Percentiles rank a stretch among this genome's conserved stretches.
Evolutionary conservation across 345 rosid species (phyloP).

Genomic region (Jatropha curcas): DNA sequence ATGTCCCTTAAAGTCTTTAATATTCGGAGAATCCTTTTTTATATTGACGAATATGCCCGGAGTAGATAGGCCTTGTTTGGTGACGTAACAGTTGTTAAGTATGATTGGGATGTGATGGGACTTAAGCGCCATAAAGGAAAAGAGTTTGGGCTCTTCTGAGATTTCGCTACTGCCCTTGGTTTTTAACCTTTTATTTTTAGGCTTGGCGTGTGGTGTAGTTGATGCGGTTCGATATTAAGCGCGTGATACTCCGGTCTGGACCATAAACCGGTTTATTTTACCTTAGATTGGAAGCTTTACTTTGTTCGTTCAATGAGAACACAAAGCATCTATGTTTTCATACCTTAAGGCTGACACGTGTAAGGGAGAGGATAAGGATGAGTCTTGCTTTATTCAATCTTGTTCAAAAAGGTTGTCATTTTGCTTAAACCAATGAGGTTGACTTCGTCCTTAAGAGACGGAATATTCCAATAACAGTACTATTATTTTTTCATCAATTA

Average conservation of each 20-base stretch:
- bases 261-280: neutral
- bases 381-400: neutral
- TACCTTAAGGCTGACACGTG: slow-evolving; percentile 11
- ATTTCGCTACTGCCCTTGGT: neutral
- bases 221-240: neutral
- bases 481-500: neutral
- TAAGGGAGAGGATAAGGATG: neutral
- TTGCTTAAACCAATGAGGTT: neutral
- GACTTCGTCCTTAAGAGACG: neutral
- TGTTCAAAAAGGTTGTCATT: neutral
- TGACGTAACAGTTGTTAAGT: neutral
- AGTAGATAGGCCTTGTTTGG: neutral
- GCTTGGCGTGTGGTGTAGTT: neutral
- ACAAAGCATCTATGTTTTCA: neutral
- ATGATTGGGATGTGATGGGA: neutral
- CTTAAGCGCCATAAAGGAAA: neutral
- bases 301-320: neutral
- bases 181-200: too few species aligned
- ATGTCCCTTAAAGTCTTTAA: neutral
- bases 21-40: neutral
- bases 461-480: too few species aligned
- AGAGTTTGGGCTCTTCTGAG: neutral
- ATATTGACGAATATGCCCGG: neutral
- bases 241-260: neutral
- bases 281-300: neutral